Evolutionary conservation across 345 rosid species (phyloP).

Genomic region (Populus davidiana): DNA sequence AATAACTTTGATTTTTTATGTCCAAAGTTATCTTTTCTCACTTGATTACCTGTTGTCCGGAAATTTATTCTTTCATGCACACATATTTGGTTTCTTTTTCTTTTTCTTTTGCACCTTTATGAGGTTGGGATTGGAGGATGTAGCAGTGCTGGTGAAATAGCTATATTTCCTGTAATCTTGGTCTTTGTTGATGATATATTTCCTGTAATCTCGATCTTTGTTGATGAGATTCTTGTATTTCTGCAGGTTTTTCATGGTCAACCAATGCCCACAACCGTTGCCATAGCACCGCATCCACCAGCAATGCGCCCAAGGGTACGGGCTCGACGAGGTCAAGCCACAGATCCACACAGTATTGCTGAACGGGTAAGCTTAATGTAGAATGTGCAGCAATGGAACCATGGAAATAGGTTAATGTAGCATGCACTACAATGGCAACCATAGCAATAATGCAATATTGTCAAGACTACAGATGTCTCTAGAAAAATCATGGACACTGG

Average conservation of each 20-base stretch:
- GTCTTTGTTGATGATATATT: not conserved
- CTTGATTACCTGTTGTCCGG: not conserved
- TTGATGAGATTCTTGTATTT: constrained; percentile 15
- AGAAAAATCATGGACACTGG: too few relatives aligned
- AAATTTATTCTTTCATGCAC: not conserved
- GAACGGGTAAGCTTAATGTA: constrained; percentile 63
- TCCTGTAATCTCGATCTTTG: too few relatives aligned
- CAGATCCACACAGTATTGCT: constrained; percentile 99
- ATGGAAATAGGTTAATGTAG: not conserved
- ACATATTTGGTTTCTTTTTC: not conserved
- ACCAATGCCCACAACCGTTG: constrained; percentile 62
- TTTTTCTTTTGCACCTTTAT: not conserved
- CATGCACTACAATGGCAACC: not conserved
- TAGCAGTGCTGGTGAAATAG: not conserved
- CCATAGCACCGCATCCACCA: constrained; percentile 86
- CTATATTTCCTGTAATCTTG: not conserved
- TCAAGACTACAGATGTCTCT: not conserved
- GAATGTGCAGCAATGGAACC: not conserved
- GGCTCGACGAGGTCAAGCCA: constrained; percentile 99
- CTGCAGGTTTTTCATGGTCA: constrained; percentile 88
- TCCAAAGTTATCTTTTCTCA: not conserved
- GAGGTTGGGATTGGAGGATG: not conserved
- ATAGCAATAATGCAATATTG: not conserved
- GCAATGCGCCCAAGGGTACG: constrained; percentile 93
- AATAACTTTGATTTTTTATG: not conserved